Evolutionary conservation across 768 basidiomycete species (phyloP), one percentile per base, ranked within the genome.

Genomic region (Trametes cubensis): DNA sequence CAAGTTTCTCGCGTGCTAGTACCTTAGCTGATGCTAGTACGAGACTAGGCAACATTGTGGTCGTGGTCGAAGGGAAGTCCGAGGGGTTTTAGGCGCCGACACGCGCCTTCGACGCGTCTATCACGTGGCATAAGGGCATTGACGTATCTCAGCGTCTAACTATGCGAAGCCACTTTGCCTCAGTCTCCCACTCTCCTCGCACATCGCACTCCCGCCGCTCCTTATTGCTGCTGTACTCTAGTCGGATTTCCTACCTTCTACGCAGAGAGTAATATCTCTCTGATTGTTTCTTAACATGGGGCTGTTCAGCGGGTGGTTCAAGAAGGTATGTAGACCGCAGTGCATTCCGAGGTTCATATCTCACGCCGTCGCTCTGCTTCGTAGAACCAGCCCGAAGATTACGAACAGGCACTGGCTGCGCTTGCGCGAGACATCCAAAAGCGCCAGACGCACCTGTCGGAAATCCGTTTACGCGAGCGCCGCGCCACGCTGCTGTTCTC

Each of bases 401-500:
- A 89, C 71, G 91, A 92, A 69, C 81, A 86, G 21, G 75, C 91
- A 60, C 83, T 95, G 28, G 81, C 87, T 23, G 74, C 77, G 47
- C 80, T 95, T 55, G 86, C 87, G 10, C 73, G 77, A 23, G 84
- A 89, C 69, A 88, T 95, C 58, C 83, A 86, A 70, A 85, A 88
- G 63, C 85, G 89, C 15, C 88, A 91, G 74, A 79, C 83, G 44
- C 81, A 83, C 60, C 83, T 95, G 17, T 85, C 88, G 1, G 93
- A 93, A 71, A 90, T 96, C 65, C 86, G 91, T n/a, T 76, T 92
- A 57, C 85, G 94, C 44, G 92, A 96, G 74, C 84, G 91, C 30
- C 81, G 93, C 10, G 81, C 92, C 1, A 90, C 89, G 20, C 78
- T 93, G 53, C 79, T 89, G 47, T 86, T 87, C 51, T 93, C 94